These are phyloP conservation scores for Ceratobasidium sp. DNA, from an alignment of 1,284 basidiomycete genomes.

Conservation along the genomic window DNA sequence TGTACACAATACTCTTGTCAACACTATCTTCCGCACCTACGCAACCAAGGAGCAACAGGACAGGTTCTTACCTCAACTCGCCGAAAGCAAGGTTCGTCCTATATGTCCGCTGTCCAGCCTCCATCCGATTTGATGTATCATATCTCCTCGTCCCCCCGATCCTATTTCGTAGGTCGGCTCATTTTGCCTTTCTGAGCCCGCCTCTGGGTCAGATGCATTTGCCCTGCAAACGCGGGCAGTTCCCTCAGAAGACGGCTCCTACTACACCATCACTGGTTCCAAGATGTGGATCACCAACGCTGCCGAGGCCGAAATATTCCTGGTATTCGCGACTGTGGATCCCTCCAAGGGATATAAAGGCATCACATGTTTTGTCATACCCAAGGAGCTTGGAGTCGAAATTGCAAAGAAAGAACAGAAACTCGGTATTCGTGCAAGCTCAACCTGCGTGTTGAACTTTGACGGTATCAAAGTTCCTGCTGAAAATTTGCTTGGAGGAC, in stretches of 20 bases:
- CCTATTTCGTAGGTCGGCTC: slow-evolving; percentile 81
- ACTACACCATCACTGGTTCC: slow-evolving; percentile 91
- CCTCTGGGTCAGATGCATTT: slow-evolving; percentile 96
- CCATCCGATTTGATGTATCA: background rate
- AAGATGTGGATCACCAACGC: slow-evolving; percentile 99
- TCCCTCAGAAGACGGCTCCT: slow-evolving; percentile 77
- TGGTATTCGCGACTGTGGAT: slow-evolving; percentile 96
- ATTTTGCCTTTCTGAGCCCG: slow-evolving; percentile 95
- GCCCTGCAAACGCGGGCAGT: slow-evolving; percentile 92
- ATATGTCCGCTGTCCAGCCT: background rate
- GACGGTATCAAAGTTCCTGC: slow-evolving; percentile 94
- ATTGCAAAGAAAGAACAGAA: slow-evolving; percentile 99
- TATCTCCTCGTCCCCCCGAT: slow-evolving; percentile 7
- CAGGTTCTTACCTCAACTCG: slow-evolving; percentile 89
- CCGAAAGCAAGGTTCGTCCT: slow-evolving; percentile 76
- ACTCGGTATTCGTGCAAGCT: slow-evolving; percentile 96
- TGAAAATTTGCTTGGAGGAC: slow-evolving; percentile 94
- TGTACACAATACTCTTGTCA: slow-evolving; percentile 98
- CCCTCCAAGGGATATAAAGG: slow-evolving; percentile 98
- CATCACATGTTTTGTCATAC: slow-evolving; percentile 97
- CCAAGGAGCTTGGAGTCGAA: slow-evolving; percentile 96
- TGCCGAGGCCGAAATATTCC: slow-evolving; percentile 92
- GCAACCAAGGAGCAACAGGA: slow-evolving; percentile 88
- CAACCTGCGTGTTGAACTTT: slow-evolving; percentile 96
- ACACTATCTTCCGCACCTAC: slow-evolving; percentile 93